Evolutionary conservation across 345 rosid genomes (phyloP).

Genomic region (Aegle marmelos): DNA sequence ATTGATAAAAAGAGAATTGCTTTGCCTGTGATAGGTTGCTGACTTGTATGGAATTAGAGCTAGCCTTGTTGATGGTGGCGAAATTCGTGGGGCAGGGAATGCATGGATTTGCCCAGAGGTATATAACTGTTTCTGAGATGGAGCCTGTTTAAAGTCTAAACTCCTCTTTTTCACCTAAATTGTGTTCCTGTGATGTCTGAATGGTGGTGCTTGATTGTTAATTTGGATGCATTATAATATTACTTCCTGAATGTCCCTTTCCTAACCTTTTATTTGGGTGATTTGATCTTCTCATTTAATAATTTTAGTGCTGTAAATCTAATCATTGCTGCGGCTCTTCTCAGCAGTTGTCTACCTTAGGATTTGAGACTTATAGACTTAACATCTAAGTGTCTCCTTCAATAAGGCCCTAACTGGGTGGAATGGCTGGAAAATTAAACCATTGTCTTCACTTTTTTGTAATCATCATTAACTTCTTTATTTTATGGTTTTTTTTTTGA

Average conservation of each 20-base stretch:
- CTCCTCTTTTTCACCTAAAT: not conserved
- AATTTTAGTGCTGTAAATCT: not conserved
- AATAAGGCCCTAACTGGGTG: constrained; percentile 6
- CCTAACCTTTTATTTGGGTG: constrained; percentile 1
- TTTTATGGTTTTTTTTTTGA: not conserved
- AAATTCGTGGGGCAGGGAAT: constrained; percentile 98
- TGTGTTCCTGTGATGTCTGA: not conserved
- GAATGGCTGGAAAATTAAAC: constrained; percentile 6
- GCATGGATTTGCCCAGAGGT: constrained; percentile 99
- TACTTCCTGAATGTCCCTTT: not conserved
- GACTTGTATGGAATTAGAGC: constrained; percentile 98
- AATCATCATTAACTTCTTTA: not conserved
- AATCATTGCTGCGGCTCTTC: not conserved
- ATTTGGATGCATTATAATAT: constrained; percentile 3
- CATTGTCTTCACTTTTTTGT: not conserved
- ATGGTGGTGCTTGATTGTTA: not conserved
- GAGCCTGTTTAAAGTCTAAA: not conserved
- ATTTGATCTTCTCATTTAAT: not conserved
- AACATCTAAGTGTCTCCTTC: constrained; percentile 15
- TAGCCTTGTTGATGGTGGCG: constrained; percentile 98
- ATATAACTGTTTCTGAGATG: constrained; percentile 16
- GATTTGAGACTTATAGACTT: not conserved
- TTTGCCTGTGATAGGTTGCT: constrained; percentile 61
- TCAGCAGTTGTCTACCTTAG: not conserved
- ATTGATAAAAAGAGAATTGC: not conserved